Conservation (phyloP, 352 stramenopile genomes). For the Phytophthora citrophthora region DNA sequence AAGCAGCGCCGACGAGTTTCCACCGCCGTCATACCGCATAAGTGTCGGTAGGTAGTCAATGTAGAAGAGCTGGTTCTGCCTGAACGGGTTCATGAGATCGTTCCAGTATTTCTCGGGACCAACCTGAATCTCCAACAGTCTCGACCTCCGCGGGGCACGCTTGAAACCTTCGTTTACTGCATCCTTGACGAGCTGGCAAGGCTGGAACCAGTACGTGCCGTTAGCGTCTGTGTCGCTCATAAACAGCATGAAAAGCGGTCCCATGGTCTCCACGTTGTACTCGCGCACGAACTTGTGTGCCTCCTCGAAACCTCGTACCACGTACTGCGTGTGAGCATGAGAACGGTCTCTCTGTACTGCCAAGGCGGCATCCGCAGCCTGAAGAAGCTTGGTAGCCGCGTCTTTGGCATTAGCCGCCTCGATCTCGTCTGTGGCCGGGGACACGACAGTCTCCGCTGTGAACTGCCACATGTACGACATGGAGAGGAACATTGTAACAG, state of each 20-base stretch:
- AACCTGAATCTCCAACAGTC: slow-evolving; percentile 76
- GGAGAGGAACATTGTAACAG: slow-evolving; percentile 60
- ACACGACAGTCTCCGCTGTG: slow-evolving; percentile 46
- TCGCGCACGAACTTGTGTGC: slow-evolving; percentile 79
- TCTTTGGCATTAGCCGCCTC: slow-evolving; percentile 28
- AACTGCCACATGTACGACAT: slow-evolving; percentile 80
- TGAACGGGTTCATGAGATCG: slow-evolving; percentile 77
- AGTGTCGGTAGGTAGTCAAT: slow-evolving; percentile 82
- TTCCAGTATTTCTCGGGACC: slow-evolving; percentile 66
- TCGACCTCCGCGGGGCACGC: slow-evolving; percentile 62
- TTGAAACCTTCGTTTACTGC: slow-evolving; percentile 65
- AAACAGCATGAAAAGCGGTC: slow-evolving; percentile 79
- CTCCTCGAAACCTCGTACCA: slow-evolving; percentile 74
- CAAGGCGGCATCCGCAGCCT: slow-evolving; percentile 26
- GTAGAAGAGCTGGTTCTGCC: slow-evolving; percentile 84
- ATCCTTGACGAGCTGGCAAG: slow-evolving; percentile 68
- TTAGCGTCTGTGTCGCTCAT: slow-evolving; percentile 75
- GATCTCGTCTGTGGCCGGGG: slow-evolving; percentile 16
- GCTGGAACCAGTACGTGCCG: slow-evolving; percentile 80
- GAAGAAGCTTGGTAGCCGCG: slow-evolving; percentile 25
- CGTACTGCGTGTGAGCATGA: slow-evolving; percentile 60
- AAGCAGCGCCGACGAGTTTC: slow-evolving; percentile 74
- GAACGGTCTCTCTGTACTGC: slow-evolving; percentile 45
- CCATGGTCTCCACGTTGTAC: slow-evolving; percentile 69
- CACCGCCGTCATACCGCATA: slow-evolving; percentile 78